phyloP scores from a whole-genome alignment of 2,329 filamentous ascomycete genomes.

The Dichotomopilus funicola region DNA sequence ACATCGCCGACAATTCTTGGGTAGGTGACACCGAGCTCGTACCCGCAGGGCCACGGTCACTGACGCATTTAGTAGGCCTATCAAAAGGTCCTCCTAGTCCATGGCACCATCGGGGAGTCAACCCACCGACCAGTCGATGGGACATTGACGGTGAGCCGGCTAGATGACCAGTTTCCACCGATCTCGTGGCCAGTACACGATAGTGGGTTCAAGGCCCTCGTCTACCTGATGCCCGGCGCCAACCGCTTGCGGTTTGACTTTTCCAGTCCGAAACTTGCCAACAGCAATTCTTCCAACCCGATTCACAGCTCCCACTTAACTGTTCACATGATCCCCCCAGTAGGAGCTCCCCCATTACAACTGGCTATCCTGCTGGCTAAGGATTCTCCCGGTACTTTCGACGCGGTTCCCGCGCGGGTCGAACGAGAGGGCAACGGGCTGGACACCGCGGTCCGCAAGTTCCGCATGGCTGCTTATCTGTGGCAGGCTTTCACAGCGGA shows the following conservation, averaged over 20 bases:
- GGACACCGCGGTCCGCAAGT: conserved; percentile 78
- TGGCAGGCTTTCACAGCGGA: conserved; percentile 98
- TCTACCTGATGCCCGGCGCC: conserved; percentile 85
- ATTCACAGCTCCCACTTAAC: conserved; percentile 75
- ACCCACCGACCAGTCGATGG: conserved; percentile 66
- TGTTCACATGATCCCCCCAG: conserved; percentile 79
- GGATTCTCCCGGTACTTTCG: conserved; percentile 81
- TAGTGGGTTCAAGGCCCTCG: conserved; percentile 84
- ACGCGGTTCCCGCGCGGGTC: conserved; percentile 68
- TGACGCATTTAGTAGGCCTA: conserved; percentile 58
- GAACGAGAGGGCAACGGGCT: conserved; percentile 77
- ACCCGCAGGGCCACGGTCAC: conserved; percentile 1
- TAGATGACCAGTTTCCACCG: conserved; percentile 78
- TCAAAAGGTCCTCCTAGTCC: conserved; percentile 79
- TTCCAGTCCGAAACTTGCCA: conserved; percentile 69
- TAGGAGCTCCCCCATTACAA: conserved; percentile 74
- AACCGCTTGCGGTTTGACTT: conserved; percentile 89
- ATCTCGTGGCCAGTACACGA: conserved; percentile 81
- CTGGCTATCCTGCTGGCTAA: conserved; percentile 81
- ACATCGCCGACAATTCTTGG: conserved; percentile 76
- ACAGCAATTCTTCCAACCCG: conserved; percentile 58
- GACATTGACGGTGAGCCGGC: conserved; percentile 67
- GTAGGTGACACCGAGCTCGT: conserved; percentile 44
- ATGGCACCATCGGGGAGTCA: conserved; percentile 73
- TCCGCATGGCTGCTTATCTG: conserved; percentile 88